Evolutionary conservation across 495 filamentous ascomycete species (phyloP), one percentile per base, ranked within the genome.

Genomic region (Aspergillus saccharolyticus): DNA sequence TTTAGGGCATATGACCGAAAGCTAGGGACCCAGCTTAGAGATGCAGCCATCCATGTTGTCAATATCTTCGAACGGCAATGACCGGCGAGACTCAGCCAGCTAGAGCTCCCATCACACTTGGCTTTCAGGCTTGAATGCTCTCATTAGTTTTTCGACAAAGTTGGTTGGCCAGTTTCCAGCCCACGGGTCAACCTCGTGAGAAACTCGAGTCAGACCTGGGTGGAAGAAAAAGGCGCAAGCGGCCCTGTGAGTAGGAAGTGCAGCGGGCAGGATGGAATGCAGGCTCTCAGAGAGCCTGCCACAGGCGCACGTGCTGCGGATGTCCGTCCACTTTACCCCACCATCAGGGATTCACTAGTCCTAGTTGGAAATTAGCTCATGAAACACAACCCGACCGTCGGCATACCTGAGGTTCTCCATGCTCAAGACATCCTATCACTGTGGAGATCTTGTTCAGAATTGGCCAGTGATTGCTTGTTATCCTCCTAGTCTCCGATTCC

Each of bases 281-380:
- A 49, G 46, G 21, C 21, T 16, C 21, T 49, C 20, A 55, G 21
- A 46, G 53, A 45, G 44, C 53, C 54, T 50, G 54, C 48, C 16
- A 51, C 14, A 18, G 17, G 46, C 20, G 45, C 54, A 56, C 54
- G 54, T 56, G 54, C 46, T 17, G 28, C 45, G 14, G 42, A 18
- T 5, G 22, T 3, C 47, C 18, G 47, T 14, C 45, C 19, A 16
- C 9, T n/a, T 28, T 28, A 39, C 47, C 20, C 20, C 22, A 49
- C 47, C 14, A 22, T 12, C 6, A 28, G 22, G 16, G 47, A 8
- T 12, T 17, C 47, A 10, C 47, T 18, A 28, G 9, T 1, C 22
- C 22, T 3, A 12, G 16, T 33, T 16, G 10, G 47, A 16, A 15
- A 14, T 15, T 39, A 39, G 33, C 12, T 12, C 12, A 12, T 39